Percentiles rank a stretch among this genome's conserved stretches.
phyloP scores from a whole-genome alignment of 2,329 filamentous ascomycete genomes.

The Penicillium sp. region DNA sequence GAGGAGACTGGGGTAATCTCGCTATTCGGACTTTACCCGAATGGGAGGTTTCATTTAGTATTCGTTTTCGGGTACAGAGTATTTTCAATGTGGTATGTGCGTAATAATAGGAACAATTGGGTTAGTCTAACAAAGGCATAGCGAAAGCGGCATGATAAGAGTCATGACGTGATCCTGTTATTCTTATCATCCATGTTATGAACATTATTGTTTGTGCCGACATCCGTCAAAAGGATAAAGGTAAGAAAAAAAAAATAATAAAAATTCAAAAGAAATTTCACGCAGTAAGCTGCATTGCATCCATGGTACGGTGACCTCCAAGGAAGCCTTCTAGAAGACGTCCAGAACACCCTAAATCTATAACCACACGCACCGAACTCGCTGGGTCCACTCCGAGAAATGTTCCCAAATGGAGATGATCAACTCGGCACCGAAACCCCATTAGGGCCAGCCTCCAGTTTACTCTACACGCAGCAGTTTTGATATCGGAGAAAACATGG shows the following conservation, averaged over 20 bases:
- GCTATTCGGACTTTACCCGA: slow-evolving; percentile 11
- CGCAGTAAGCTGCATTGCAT: slow-evolving; percentile 18
- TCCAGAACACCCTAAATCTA: slow-evolving; percentile 31
- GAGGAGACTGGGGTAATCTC: not conserved
- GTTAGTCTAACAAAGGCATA: slow-evolving; percentile 10
- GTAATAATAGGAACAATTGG: not conserved
- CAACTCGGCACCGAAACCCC: slow-evolving; percentile 13
- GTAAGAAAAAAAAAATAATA: not conserved
- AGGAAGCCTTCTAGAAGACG: slow-evolving; percentile 37
- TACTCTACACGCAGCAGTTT: slow-evolving; percentile 10
- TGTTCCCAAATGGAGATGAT: not conserved
- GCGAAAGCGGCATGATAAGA: slow-evolving; percentile 26
- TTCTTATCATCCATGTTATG: slow-evolving; percentile 5
- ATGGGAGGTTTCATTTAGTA: slow-evolving; percentile 17
- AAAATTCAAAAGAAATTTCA: not conserved
- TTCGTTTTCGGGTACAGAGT: slow-evolving; percentile 5
- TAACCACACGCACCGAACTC: slow-evolving; percentile 17
- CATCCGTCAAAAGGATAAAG: slow-evolving; percentile 4
- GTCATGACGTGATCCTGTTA: slow-evolving; percentile 24
- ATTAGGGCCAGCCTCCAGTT: slow-evolving; percentile 2
- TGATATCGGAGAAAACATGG: not conserved
- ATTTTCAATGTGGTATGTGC: slow-evolving; percentile 1
- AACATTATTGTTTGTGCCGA: slow-evolving; percentile 10
- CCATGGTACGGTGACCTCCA: slow-evolving; percentile 17
- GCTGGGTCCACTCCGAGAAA: slow-evolving; percentile 13